Conservation (phyloP, 352 stramenopile species). For the Pythium graminicola region DNA sequence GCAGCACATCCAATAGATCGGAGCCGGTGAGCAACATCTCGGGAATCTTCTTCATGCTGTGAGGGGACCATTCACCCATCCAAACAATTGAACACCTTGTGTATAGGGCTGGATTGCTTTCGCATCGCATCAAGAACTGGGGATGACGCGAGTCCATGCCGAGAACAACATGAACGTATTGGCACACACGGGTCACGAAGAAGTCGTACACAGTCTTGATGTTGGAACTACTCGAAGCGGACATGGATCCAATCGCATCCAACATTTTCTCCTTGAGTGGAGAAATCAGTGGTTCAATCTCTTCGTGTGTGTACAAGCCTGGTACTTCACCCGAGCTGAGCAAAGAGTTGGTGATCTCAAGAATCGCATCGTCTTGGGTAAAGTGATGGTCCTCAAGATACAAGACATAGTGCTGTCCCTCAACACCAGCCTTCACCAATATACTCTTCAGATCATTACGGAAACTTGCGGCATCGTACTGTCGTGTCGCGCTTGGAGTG, state of each 20-base stretch:
- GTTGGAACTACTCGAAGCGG: constrained; percentile 29
- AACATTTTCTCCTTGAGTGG: constrained; percentile 89
- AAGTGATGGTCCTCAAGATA: constrained; percentile 94
- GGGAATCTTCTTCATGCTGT: constrained; percentile 73
- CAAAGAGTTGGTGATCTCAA: constrained; percentile 91
- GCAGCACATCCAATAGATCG: constrained; percentile 52
- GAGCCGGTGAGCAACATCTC: constrained; percentile 55
- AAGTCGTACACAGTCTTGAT: constrained; percentile 91
- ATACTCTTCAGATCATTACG: constrained; percentile 85
- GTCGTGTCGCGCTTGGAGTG: constrained; percentile 67
- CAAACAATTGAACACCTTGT: constrained; percentile 88
- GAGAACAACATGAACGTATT: constrained; percentile 87
- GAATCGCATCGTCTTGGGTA: constrained; percentile 68
- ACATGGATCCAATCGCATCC: constrained; percentile 49
- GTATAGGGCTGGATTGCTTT: constrained; percentile 92
- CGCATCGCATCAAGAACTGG: constrained; percentile 83
- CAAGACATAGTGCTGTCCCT: constrained; percentile 82
- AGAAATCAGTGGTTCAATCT: constrained; percentile 89
- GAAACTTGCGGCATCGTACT: constrained; percentile 74
- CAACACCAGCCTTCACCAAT: constrained; percentile 76
- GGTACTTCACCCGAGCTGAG: constrained; percentile 90
- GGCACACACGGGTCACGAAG: constrained; percentile 86
- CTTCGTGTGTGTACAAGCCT: constrained; percentile 90
- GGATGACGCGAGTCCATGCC: constrained; percentile 62
- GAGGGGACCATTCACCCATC: constrained; percentile 88